Evolutionary conservation across 768 basidiomycete genomes (phyloP), one percentile per base, ranked within the genome.

Genomic region (Albatrellus ellisii): DNA sequence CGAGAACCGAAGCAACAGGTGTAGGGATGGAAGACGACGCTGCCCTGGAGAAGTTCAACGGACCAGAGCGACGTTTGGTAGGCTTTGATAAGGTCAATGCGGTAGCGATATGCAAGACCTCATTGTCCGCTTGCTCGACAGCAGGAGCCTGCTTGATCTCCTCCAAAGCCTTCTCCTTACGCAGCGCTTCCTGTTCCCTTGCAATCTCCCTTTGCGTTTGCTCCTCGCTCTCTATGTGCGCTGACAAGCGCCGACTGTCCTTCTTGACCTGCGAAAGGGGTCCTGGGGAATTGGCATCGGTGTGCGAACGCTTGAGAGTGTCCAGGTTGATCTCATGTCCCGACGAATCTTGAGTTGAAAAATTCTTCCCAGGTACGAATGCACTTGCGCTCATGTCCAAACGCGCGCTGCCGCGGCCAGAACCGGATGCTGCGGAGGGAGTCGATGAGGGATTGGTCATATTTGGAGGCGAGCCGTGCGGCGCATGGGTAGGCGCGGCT

Each of bases 371-470:
- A 6, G 84, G 83, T 14, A 85, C 75, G 55, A 87, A 88, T 2
- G 79, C 54, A 43, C 59, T 68, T 3, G 84, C 82, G 52, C 66
- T 68, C 2, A 73, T 72, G 53, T 77, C 83, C 36, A 86, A 66
- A 9, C 70, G 41, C 4, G 42, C n/a, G n/a, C n/a, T n/a, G n/a
- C n/a, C n/a, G n/a, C n/a, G 41, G n/a, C n/a, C 47, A 7, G 43
- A 27, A 17, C 48, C 52, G 26, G 67, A 49, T 58, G 67, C 41
- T 22, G 76, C 63, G 1, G 76, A 70, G 2, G 78, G 83, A 4
- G 83, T 82, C 2, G 79, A 70, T 15, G 77, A 76, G 2, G 82
- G 77, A 4, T 79, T 79, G 0, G 78, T 70, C 11, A 79, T 62
- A 45, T 62, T 69, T 40, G 62, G 65, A 5, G 78, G 65, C n/a